These are phyloP conservation scores for Sarcodon sp. DNA, from an alignment of 768 basidiomycete species.

Conservation along the genomic window DNA sequence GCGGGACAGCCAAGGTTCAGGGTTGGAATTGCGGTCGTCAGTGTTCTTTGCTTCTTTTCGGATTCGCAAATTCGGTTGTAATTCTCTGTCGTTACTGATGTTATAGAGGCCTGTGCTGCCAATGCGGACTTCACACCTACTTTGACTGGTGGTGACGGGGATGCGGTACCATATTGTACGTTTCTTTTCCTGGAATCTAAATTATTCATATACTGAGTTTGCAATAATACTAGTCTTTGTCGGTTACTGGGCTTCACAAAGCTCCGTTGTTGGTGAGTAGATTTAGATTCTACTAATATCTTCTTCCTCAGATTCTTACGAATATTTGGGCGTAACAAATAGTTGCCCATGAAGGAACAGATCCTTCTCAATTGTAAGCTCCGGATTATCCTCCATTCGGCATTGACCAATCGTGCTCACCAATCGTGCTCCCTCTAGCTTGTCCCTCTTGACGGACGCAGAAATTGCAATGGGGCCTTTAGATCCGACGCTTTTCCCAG, in stretches of 20 bases:
- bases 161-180: conserved; percentile 34
- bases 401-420: not conserved
- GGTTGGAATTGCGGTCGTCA: conserved; percentile 34
- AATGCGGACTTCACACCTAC: conserved; percentile 26
- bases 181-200: not conserved
- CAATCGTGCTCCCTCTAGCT: no score
- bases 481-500: conserved; percentile 40
- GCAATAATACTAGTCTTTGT: conserved; percentile 28
- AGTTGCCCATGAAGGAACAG: conserved; percentile 52
- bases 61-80: not conserved
- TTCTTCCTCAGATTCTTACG: no score
- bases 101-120: conserved; percentile 26
- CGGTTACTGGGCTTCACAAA: conserved; percentile 37
- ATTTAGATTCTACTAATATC: no score
- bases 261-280: conserved; percentile 19
- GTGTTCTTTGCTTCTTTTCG: conserved; percentile 5
- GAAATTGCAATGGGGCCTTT: conserved; percentile 27
- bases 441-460: conserved; percentile 38
- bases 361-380: conserved; percentile 38
- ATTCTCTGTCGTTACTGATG: not conserved
- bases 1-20: conserved; percentile 21
- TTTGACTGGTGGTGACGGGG: conserved; percentile 36
- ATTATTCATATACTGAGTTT: not conserved
- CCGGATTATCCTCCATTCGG: not conserved
- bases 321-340: conserved; percentile 11